These are phyloP conservation scores for Brassica rapa DNA, from an alignment of 345 rosid genomes.

Conservation along the genomic window DNA sequence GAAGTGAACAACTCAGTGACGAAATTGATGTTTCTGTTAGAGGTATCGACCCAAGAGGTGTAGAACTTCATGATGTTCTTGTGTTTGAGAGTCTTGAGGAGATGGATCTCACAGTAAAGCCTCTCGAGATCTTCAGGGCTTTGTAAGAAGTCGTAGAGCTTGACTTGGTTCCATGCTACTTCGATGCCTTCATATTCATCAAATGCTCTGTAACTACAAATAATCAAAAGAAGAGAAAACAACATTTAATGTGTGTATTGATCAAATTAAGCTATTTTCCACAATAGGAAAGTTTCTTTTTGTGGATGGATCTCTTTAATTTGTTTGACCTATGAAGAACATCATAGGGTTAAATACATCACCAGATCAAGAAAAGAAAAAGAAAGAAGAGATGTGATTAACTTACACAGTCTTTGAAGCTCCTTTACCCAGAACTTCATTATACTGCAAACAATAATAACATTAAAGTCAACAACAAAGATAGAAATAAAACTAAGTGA, in stretches of 20 bases:
- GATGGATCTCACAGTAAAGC: slow-evolving; percentile 88
- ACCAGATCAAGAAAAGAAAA: slow-evolving; percentile 33
- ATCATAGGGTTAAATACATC: background rate
- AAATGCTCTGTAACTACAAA: slow-evolving; percentile 82
- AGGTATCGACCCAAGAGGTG: slow-evolving; percentile 80
- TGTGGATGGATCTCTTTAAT: slow-evolving; percentile 10
- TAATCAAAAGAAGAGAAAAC: background rate
- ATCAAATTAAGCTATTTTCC: background rate
- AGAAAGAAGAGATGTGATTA: slow-evolving; percentile 24
- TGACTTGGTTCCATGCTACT: slow-evolving; percentile 97
- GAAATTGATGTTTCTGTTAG: slow-evolving; percentile 78
- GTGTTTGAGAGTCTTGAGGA: slow-evolving; percentile 88
- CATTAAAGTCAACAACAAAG: slow-evolving; percentile 19
- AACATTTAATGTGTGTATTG: slow-evolving; percentile 3
- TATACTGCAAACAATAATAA: slow-evolving; percentile 61
- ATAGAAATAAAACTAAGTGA: slow-evolving; percentile 7
- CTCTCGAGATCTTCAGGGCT: slow-evolving; percentile 86
- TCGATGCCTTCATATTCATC: slow-evolving; percentile 95
- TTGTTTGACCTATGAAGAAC: background rate
- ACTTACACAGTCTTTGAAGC: slow-evolving; percentile 97
- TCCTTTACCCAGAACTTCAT: slow-evolving; percentile 95
- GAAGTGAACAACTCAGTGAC: slow-evolving; percentile 96
- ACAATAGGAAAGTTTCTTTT: background rate
- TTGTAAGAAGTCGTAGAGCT: slow-evolving; percentile 73
- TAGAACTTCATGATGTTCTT: slow-evolving; percentile 87